Percentiles rank a stretch among this genome's conserved stretches.
These are phyloP conservation scores for Monascus ruber DNA, from an alignment of 2,329 filamentous ascomycete genomes.

Conservation along the genomic window DNA sequence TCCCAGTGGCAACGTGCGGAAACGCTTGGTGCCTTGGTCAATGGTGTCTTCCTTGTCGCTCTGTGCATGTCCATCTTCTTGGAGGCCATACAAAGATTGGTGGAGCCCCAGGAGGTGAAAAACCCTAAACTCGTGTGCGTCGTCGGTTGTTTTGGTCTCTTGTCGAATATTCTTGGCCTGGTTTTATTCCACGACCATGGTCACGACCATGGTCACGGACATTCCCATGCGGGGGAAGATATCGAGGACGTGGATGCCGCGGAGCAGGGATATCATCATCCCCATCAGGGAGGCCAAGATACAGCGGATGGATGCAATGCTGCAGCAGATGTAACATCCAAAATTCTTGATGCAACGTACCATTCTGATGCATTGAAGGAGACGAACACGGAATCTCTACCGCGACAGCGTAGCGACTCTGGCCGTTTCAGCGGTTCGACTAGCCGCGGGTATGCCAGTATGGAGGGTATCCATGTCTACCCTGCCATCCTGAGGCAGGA, in stretches of 20 bases:
- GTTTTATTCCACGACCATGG: conserved; percentile 88
- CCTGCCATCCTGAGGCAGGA: conserved; percentile 84
- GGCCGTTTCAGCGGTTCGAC: conserved; percentile 43
- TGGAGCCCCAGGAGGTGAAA: conserved; percentile 78
- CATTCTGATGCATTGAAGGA: conserved; percentile 19
- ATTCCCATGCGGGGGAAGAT: conserved; percentile 44
- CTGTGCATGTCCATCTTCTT: conserved; percentile 93
- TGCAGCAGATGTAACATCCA: conserved; percentile 51
- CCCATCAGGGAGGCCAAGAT: conserved; percentile 20
- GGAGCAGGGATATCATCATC: conserved; percentile 30
- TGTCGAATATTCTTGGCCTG: conserved; percentile 81
- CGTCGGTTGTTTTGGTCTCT: conserved; percentile 74
- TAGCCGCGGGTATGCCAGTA: conserved; percentile 41
- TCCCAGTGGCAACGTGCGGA: conserved; percentile 86
- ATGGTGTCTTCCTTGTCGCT: conserved; percentile 93
- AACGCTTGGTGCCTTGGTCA: conserved; percentile 90
- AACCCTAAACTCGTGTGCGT: conserved; percentile 81
- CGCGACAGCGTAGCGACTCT: conserved; percentile 12
- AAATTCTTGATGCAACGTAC: conserved; percentile 47
- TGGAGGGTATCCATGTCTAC: conserved; percentile 69
- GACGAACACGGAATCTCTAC: not conserved
- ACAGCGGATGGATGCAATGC: conserved; percentile 48
- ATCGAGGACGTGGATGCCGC: conserved; percentile 31
- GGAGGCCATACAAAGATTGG: conserved; percentile 81
- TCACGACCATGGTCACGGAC: conserved; percentile 59